Evolutionary conservation across 2,329 filamentous ascomycete species (phyloP), one percentile per base, ranked within the genome.

Genomic region (Ceratocystis lukuohia): DNA sequence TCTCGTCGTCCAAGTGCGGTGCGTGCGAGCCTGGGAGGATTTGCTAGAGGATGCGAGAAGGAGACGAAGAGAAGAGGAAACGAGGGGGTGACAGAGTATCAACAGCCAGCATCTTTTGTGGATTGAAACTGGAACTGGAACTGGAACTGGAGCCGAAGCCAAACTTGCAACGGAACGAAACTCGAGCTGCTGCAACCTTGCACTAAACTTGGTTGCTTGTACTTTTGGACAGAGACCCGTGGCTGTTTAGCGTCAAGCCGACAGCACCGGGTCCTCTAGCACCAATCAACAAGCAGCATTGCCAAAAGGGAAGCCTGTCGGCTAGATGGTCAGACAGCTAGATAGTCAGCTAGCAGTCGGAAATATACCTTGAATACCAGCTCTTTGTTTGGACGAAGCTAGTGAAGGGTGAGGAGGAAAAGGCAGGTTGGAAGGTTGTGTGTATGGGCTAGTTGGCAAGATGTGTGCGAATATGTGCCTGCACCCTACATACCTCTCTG

Each of bases 91-190:
- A 53, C 22, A 53, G 22, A 20, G 48, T 25, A 53, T 12, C 37
- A 41, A 15, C 12, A 41, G 3, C 37, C 48, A 53, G n/a, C 56
- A 37, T 59, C 28, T 37, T 20, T 30, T 59, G 56, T 30, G 15
- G 53, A 59, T 37, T 15, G 56, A 37, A 59, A 37, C 56, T 57
- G 25, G 53, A 57, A 56, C 20, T 56, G 22, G 15, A 56, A 28
- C 50, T 15, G 53, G 53, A 57, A 56, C 20, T 56, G 25, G 50
- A 56, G 50, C 22, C 25, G 50, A 28, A 59, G 56, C 56, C 56
- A 25, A 59, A 59, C 56, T 59, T 37, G 56, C 28, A 30, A 59
- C 28, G 28, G 25, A 59, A 59, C 56, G 28, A 37, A 59, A 59
- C 56, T 53, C 48, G 22, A 53, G 48, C 6, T 53, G 48, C 48